These are phyloP conservation scores for Botrytis deweyae DNA, from an alignment of 2,329 filamentous ascomycete genomes.

Conservation along the genomic window DNA sequence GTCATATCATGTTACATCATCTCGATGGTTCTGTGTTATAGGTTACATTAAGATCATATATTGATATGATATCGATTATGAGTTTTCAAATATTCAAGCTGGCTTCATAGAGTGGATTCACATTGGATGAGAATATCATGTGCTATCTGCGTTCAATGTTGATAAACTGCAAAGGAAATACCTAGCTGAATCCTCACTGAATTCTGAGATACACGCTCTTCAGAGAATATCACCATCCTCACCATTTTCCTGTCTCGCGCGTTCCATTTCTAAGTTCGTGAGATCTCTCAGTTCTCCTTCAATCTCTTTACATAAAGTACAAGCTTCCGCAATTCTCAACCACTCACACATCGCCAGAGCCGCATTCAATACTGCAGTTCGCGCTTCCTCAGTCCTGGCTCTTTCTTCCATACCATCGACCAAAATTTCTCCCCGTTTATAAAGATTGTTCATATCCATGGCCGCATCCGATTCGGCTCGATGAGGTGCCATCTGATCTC, in stretches of 20 bases:
- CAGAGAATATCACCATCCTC: neutral
- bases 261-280: neutral
- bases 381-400: neutral
- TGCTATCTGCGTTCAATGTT: neutral
- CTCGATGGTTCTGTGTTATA: neutral
- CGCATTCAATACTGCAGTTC: slow-evolving; percentile 20
- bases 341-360: slow-evolving; percentile 27
- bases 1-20: neutral
- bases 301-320: slow-evolving; percentile 19
- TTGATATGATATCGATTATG: neutral
- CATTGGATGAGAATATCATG: neutral
- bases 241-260: neutral
- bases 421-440: slow-evolving; percentile 28
- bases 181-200: neutral
- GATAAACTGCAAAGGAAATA: neutral
- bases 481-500: slow-evolving; percentile 29
- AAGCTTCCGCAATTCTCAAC: slow-evolving; percentile 25
- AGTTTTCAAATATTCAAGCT: neutral
- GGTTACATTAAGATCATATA: neutral
- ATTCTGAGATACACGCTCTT: neutral
- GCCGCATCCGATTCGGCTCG: slow-evolving; percentile 27
- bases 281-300: slow-evolving; percentile 25
- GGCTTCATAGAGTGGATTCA: neutral
- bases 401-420: slow-evolving; percentile 24
- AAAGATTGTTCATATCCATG: slow-evolving; percentile 28